phyloP scores from a whole-genome alignment of 139 green algal species.

The Coelastrella sp. region DNA sequence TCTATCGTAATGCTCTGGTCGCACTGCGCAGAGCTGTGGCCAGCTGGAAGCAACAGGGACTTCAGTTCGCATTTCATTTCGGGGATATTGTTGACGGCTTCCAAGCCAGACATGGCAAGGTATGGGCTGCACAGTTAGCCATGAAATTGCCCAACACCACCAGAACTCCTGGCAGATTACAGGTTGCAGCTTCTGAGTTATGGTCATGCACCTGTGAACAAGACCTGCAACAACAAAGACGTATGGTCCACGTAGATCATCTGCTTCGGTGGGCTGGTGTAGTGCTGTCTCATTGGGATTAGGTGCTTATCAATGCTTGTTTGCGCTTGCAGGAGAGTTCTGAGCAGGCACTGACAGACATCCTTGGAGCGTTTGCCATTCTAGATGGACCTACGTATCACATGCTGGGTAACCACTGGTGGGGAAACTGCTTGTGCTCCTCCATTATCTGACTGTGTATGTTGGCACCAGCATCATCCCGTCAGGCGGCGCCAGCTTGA shows the following conservation, averaged over 20 bases:
- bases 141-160: too few relatives aligned
- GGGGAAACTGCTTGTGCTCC: too few relatives aligned
- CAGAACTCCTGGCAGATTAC: too few relatives aligned
- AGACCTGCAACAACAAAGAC: too few relatives aligned
- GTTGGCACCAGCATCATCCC: not conserved
- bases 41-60: slow-evolving; percentile 45
- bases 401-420: slow-evolving; percentile 77
- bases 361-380: slow-evolving; percentile 67
- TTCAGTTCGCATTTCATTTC: slow-evolving; percentile 66
- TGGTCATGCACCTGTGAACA: too few relatives aligned
- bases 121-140: too few relatives aligned
- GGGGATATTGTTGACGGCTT: slow-evolving; percentile 78
- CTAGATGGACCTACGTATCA: slow-evolving; percentile 64
- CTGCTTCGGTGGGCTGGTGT: too few relatives aligned
- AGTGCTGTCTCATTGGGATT: too few relatives aligned
- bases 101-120: slow-evolving; percentile 43
- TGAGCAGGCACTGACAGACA: slow-evolving; percentile 56
- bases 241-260: too few relatives aligned
- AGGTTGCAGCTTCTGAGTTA: too few relatives aligned
- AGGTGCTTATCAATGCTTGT: not conserved
- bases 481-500: not conserved
- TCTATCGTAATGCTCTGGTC: slow-evolving; percentile 68
- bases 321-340: slow-evolving; percentile 37
- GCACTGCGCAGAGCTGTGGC: slow-evolving; percentile 54
- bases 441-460: too few relatives aligned